Conservation (phyloP, 192 early-diverging fungal genomes). For the Coemansia nantahalensis region DNA sequence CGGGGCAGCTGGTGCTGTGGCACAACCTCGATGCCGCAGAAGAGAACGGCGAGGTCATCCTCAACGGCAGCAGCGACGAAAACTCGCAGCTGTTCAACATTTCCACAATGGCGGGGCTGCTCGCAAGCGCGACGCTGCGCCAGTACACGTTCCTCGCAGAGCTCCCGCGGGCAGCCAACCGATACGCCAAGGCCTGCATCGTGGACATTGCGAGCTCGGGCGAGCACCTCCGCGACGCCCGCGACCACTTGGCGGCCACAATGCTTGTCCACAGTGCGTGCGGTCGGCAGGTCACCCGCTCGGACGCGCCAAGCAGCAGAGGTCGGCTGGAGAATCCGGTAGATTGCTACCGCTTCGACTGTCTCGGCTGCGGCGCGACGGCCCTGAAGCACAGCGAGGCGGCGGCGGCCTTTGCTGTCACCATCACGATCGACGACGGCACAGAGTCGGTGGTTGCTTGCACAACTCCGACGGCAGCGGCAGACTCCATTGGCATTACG, state of each 20-base stretch:
- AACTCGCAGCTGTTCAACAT: conserved; percentile 18
- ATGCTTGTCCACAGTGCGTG: conserved; percentile 28
- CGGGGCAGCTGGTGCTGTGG: conserved; percentile 44
- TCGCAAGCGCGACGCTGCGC: conserved; percentile 29
- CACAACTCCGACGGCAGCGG: conserved; percentile 10
- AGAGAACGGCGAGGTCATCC: conserved; percentile 26
- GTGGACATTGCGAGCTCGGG: conserved; percentile 5
- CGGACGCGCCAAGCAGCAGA: background rate
- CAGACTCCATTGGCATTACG: conserved; percentile 15
- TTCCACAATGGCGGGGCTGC: conserved; percentile 23
- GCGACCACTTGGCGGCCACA: conserved; percentile 33
- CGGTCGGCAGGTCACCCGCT: conserved; percentile 5
- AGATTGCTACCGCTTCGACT: conserved; percentile 26
- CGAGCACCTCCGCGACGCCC: conserved; percentile 22
- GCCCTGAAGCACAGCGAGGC: conserved; percentile 8
- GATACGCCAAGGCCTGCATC: conserved; percentile 22
- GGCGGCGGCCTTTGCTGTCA: conserved; percentile 19
- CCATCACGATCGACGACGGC: conserved; percentile 26
- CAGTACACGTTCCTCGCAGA: conserved; percentile 11
- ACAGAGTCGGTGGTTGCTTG: conserved; percentile 8
- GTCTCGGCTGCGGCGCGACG: conserved; percentile 12
- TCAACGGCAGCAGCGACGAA: conserved; percentile 31
- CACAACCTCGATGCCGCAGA: conserved; percentile 19
- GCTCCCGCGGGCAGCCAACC: conserved; percentile 8
- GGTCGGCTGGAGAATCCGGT: conserved; percentile 16